Percentiles rank a stretch among this genome's conserved stretches.
These are phyloP conservation scores for Tuber microsphaerosporum DNA, from an alignment of 495 filamentous ascomycete species.

Conservation along the genomic window DNA sequence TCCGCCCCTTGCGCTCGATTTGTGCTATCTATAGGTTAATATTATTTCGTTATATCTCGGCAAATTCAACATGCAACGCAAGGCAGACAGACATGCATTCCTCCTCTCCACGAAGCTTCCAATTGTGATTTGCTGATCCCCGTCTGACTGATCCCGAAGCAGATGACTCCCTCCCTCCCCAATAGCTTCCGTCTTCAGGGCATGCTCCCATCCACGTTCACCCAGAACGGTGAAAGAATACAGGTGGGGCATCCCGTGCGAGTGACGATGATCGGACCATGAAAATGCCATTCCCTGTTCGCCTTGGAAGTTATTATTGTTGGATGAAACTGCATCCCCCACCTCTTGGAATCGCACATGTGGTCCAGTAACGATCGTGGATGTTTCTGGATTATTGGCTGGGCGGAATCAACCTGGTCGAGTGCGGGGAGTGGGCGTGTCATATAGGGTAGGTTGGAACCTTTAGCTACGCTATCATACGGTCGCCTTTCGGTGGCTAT, in stretches of 20 bases:
- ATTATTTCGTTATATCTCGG: not conserved
- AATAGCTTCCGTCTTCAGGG: not conserved
- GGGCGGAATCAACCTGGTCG: not conserved
- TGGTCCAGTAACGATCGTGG: not conserved
- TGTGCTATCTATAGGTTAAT: not conserved
- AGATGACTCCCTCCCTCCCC: not conserved
- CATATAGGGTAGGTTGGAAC: not conserved
- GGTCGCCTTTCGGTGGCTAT: not conserved
- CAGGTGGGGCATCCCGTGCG: not conserved
- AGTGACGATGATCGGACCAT: not conserved
- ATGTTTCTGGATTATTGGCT: not conserved
- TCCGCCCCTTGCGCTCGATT: not conserved
- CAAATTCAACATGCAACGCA: not conserved
- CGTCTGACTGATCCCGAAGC: not conserved
- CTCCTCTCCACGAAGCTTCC: not conserved
- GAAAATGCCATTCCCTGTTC: not conserved
- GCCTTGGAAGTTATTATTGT: not conserved
- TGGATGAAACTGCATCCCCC: not conserved
- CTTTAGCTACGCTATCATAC: not conserved
- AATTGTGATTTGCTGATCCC: not conserved
- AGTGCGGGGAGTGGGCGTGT: not conserved
- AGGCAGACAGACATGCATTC: not conserved
- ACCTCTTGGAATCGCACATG: conserved; percentile 2
- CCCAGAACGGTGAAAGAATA: not conserved
- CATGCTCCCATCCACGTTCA: not conserved